Base-by-base conservation (phyloP, 2,329 filamentous ascomycete genomes). In the Dichotomopilus funicola region DNA sequence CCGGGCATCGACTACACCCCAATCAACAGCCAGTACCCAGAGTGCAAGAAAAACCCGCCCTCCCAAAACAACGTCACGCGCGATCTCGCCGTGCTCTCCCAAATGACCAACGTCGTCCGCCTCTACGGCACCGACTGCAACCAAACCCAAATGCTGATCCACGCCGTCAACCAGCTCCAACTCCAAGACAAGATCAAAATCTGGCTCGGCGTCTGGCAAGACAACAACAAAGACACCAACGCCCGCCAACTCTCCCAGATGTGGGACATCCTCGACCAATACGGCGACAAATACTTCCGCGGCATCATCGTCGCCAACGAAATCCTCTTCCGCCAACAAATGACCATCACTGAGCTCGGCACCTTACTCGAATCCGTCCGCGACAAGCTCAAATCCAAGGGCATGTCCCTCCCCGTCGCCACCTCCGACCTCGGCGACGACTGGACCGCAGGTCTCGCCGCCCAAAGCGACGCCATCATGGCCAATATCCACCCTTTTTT, bases 401-500 rank as follows among this genome's bases (percentile, higher is more conserved):
- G 78, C 13, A 80, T 91, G 63, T 73, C 82, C 48, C 75, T 97
- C 8, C 88, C 88, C 0, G 82, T 97, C 10, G 89, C 91, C 0
- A 95, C 90, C 0, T 91, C 88, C 0, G 92, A 97, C 68, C 78
- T 97, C 0, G 92, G 92, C 33, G 86, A 94, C 65, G 87, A 92
- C 65, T 97, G 92, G 92, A 86, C 83, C 2, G 66, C 78, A 0
- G 75, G 78, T 1, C 80, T 97, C 13, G 88, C 87, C 0, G 64
- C 73, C 4, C 78, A 83, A 51, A 88, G 89, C 43, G 91, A 97
- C 70, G 85, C 89, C 65, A 85, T 97, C 71, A 96, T 97, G 91
- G 87, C 89, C 63, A 97, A 97, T 68, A 89, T 97, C 53, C 94
- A 97, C 68, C 92, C 94, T 0, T 96, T 97, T 78, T 97, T 97